Evolutionary conservation across 1,284 basidiomycete species (phyloP).

Genomic region (Malassezia restricta): DNA sequence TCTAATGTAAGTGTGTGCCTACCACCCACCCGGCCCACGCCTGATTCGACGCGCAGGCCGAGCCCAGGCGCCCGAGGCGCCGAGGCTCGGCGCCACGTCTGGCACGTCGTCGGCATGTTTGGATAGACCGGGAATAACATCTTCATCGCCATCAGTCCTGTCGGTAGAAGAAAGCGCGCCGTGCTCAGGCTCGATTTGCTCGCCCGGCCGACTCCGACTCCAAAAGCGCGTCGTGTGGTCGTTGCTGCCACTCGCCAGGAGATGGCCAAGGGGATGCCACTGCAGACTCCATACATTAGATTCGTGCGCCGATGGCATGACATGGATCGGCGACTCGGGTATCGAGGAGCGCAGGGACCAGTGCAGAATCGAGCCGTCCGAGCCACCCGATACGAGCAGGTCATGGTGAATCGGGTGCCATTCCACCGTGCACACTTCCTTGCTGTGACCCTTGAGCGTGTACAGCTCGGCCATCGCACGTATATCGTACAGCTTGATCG

Average conservation of each 20-base stretch:
- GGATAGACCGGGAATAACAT: neutral
- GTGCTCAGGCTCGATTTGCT: constrained; percentile 5
- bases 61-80: neutral
- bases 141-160: neutral
- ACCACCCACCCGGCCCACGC: constrained; percentile 9
- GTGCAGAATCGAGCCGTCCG: constrained; percentile 80
- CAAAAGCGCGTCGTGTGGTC: constrained; percentile 97
- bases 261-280: constrained; percentile 89
- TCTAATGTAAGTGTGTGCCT: constrained; percentile 10
- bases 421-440: constrained; percentile 87
- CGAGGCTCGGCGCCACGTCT: constrained; percentile 10
- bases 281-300: constrained; percentile 90
- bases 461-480: constrained; percentile 90
- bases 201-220: constrained; percentile 70
- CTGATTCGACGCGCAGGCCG: neutral
- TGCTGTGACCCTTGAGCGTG: constrained; percentile 82
- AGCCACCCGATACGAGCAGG: constrained; percentile 80
- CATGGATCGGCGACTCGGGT: constrained; percentile 56
- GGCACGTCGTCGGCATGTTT: neutral
- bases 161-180: neutral
- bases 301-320: constrained; percentile 83
- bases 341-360: constrained; percentile 59
- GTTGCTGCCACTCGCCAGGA: constrained; percentile 81
- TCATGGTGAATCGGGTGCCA: constrained; percentile 88
- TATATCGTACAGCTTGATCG: constrained; percentile 92